Evolutionary conservation across 140 eudicot genomes (phyloP), one percentile per base, ranked within the genome.

Genomic region (Senecio squalidus): DNA sequence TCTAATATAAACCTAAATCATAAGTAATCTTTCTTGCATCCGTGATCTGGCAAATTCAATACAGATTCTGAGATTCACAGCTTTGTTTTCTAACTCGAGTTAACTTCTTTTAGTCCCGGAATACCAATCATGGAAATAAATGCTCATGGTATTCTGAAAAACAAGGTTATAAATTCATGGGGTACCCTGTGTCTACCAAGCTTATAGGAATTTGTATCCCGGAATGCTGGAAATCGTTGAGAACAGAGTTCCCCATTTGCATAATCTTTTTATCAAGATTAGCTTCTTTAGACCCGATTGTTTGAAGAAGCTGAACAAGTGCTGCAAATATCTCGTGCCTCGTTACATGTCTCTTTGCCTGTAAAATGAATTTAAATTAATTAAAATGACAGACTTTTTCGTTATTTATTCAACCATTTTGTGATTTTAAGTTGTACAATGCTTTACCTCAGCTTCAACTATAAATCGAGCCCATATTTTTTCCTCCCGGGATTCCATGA

Each of bases 381-480:
- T 27, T 6, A 18, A 33, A 25, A 29, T 36, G 6, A 29, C 25
- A 27, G 33, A 13, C 43, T 40, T 10, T n/a, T 22, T 24, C 20
- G 27, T 29, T 5, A 9, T 27, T 6, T 46, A 9, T 16, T 29
- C 52, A 13, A 18, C 27, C 53, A 3, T 0, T 11, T 15, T 20
- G 22, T 5, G 14, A 10, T 34, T 21, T 24, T 27, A n/a, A n/a
- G 47, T 36, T 60, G n/a, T 29, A 48, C 9, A 25, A 57, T 41
- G 20, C 3, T 52, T 73, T 71, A 88, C 96, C 87, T 88, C 85
- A 20, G 94, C 73, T 63, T 84, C 93, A 34, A 87, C 98, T 24
- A 76, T 68, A 63, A 77, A 92, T n/a, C 72, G 88, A 1, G 96
- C 98, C 89, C 93, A 81, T 58, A 87, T 77, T 64, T 87, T 92